Percentiles rank a stretch among this genome's conserved stretches.
These are phyloP conservation scores for Drosera spatulata DNA, from an alignment of 179 eudicot genomes.

Conservation along the genomic window DNA sequence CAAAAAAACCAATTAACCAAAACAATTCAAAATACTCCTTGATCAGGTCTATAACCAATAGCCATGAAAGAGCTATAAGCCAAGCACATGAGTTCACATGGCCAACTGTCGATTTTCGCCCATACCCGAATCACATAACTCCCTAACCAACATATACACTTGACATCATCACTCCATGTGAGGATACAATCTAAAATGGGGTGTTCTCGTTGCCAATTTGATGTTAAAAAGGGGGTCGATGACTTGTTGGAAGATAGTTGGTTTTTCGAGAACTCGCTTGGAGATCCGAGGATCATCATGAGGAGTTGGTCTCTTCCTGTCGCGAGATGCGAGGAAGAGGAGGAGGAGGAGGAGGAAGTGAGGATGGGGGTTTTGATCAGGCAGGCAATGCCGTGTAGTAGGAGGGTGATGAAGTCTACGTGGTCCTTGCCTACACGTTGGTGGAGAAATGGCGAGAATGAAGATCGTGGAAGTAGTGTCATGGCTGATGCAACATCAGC, in stretches of 20 bases:
- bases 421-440: constrained; percentile 41
- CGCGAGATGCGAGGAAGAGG: constrained; percentile 3
- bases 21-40: too few species aligned
- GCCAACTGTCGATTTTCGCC: too few species aligned
- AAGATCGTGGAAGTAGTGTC: neutral
- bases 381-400: constrained; percentile 20
- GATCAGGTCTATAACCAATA: too few species aligned
- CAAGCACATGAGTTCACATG: too few species aligned
- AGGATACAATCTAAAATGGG: too few species aligned
- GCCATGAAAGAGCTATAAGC: too few species aligned
- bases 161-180: too few species aligned
- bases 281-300: constrained; percentile 14
- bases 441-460: neutral
- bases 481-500: too few species aligned
- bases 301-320: constrained; percentile 33
- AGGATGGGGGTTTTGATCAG: constrained; percentile 36
- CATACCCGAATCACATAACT: too few species aligned
- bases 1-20: too few species aligned
- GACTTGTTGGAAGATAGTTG: neutral
- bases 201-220: too few species aligned
- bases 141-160: too few species aligned
- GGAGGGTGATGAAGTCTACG: constrained; percentile 15
- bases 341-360: neutral
- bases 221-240: neutral
- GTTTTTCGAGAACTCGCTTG: neutral